phyloP scores from a whole-genome alignment of 1,284 basidiomycete genomes.

The Ustanciosporium gigantosporum region DNA sequence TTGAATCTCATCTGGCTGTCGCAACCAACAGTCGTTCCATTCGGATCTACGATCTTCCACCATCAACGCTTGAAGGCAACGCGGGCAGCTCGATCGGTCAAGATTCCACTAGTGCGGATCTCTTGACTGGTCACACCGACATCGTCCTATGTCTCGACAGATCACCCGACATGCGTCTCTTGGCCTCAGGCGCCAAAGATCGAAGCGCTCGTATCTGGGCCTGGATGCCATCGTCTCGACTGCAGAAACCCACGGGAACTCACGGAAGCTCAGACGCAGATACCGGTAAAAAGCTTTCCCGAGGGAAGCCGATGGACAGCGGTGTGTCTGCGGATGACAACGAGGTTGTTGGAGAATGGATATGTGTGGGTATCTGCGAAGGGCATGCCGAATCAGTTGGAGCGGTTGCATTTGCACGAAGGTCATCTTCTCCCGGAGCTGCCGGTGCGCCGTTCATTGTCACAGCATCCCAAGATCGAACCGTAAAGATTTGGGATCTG shows the following conservation, averaged over 20 bases:
- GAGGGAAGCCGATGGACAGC: too few relatives aligned
- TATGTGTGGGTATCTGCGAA: constrained; percentile 82
- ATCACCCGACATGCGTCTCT: constrained; percentile 70
- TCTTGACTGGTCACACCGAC: constrained; percentile 71
- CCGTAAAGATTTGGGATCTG: constrained; percentile 96
- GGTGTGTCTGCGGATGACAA: constrained; percentile 3
- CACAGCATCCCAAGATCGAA: constrained; percentile 93
- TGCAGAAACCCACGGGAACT: too few relatives aligned
- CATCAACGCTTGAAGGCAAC: too few relatives aligned
- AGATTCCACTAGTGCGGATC: too few relatives aligned
- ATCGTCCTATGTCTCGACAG: constrained; percentile 85
- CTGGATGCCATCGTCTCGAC: constrained; percentile 50
- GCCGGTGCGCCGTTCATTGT: constrained; percentile 65
- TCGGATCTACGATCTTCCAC: constrained; percentile 72
- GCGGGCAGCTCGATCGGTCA: too few relatives aligned
- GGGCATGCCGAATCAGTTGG: constrained; percentile 95
- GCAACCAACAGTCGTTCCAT: constrained; percentile 94
- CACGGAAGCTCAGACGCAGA: background rate
- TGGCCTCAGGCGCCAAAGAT: constrained; percentile 92
- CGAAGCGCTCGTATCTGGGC: constrained; percentile 82
- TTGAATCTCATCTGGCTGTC: constrained; percentile 79
- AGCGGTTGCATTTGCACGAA: constrained; percentile 72
- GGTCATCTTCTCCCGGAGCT: constrained; percentile 7
- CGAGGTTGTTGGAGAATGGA: constrained; percentile 67
- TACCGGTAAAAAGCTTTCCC: background rate